Percentiles rank a stretch among this genome's conserved stretches.
Conservation (phyloP, 345 rosid genomes). For the Hibiscus syriacus region DNA sequence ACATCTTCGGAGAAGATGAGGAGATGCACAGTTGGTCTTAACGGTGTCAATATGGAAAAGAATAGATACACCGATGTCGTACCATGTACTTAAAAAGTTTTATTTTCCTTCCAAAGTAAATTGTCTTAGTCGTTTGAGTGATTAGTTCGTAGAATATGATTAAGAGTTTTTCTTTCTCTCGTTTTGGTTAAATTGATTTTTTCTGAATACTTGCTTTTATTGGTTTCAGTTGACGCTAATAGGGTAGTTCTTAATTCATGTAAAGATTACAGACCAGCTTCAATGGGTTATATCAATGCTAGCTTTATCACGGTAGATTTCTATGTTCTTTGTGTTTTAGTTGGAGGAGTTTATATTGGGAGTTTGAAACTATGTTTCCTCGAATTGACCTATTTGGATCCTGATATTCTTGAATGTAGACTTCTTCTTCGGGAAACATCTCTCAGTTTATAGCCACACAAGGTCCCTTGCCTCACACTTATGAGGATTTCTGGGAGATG, state of each 20-base stretch:
- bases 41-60: slow-evolving; percentile 47
- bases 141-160: too few species aligned
- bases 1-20: slow-evolving; percentile 36
- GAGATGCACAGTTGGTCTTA: slow-evolving; percentile 49
- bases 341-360: neutral
- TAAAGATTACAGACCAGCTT: slow-evolving; percentile 54
- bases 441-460: slow-evolving; percentile 85
- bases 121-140: too few species aligned
- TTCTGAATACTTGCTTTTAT: neutral
- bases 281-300: slow-evolving; percentile 77
- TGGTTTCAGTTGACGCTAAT: slow-evolving; percentile 60
- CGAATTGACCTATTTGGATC: neutral
- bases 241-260: slow-evolving; percentile 64
- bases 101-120: neutral
- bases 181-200: neutral
- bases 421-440: slow-evolving; percentile 46
- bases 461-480: slow-evolving; percentile 68
- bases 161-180: too few species aligned
- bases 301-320: slow-evolving; percentile 59
- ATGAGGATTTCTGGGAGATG: slow-evolving; percentile 98
- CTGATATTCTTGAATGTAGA: slow-evolving; percentile 33
- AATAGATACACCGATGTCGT: slow-evolving; percentile 66
- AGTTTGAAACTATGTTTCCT: neutral
- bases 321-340: neutral
- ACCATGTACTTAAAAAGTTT: slow-evolving; percentile 47